Conservation (phyloP, 768 basidiomycete genomes). For the Candolleomyces aberdarensis region DNA sequence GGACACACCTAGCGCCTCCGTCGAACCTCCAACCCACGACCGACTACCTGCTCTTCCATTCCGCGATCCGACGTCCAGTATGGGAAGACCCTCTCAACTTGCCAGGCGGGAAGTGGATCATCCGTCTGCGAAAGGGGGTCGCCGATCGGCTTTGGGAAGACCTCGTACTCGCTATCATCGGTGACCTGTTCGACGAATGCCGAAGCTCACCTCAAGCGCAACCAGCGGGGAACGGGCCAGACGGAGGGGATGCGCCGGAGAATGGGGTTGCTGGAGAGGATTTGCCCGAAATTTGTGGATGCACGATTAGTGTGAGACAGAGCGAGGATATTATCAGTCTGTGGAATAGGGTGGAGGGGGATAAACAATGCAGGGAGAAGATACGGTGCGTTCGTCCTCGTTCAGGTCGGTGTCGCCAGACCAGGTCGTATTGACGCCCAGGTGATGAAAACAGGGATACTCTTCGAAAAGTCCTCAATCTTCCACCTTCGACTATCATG, state of each 20-base stretch:
- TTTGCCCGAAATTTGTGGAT: conserved; percentile 88
- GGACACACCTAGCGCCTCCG: conserved; percentile 87
- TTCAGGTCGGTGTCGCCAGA: too few relatives aligned
- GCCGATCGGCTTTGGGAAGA: conserved; percentile 92
- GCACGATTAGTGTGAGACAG: conserved; percentile 90
- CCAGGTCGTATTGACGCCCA: background rate
- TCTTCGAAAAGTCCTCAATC: conserved; percentile 68
- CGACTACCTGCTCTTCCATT: conserved; percentile 91
- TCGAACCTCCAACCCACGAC: conserved; percentile 85
- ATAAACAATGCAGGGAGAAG: conserved; percentile 71
- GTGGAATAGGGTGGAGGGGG: conserved; percentile 86
- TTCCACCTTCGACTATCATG: conserved; percentile 78
- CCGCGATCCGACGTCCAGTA: conserved; percentile 80
- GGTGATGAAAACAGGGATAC: conserved; percentile 56
- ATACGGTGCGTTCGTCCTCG: conserved; percentile 59
- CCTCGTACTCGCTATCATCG: conserved; percentile 80
- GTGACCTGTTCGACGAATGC: conserved; percentile 84
- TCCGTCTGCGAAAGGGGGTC: conserved; percentile 87
- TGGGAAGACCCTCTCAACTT: conserved; percentile 95
- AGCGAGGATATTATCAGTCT: conserved; percentile 92
- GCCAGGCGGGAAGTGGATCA: conserved; percentile 91
- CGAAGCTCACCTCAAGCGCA: conserved; percentile 27
- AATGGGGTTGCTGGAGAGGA: conserved; percentile 44
- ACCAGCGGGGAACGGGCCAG: conserved; percentile 24
- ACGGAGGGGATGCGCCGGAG: conserved; percentile 22